Evolutionary conservation across 2,329 filamentous ascomycete species (phyloP).

Genomic region (Hypomyces rosellus): DNA sequence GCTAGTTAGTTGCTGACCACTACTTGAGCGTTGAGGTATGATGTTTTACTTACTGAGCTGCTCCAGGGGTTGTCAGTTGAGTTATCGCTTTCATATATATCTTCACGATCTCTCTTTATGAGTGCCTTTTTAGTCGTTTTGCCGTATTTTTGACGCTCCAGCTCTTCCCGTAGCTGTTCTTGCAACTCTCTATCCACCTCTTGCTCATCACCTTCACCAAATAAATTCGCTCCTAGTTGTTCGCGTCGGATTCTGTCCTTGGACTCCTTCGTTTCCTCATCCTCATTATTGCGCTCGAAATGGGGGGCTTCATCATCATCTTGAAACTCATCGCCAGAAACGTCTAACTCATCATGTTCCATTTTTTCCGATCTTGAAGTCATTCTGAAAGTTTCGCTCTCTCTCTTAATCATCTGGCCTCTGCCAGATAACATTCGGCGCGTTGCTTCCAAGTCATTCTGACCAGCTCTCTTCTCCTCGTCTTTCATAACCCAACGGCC

Average conservation of each 20-base stretch:
- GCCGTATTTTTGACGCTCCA: conserved; percentile 62
- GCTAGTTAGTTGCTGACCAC: conserved; percentile 15
- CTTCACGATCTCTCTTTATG: conserved; percentile 77
- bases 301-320: conserved; percentile 78
- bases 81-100: conserved; percentile 71
- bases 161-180: conserved; percentile 61
- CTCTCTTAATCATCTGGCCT: conserved; percentile 57
- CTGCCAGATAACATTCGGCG: conserved; percentile 44
- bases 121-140: conserved; percentile 76
- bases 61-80: conserved; percentile 39
- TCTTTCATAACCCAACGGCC: conserved; percentile 75
- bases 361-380: conserved; percentile 57
- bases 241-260: conserved; percentile 69
- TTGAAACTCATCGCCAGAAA: conserved; percentile 70
- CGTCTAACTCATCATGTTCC: conserved; percentile 64
- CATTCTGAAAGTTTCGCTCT: conserved; percentile 57
- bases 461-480: conserved; percentile 49
- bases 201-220: conserved; percentile 62
- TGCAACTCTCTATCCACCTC: conserved; percentile 70
- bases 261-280: conserved; percentile 70
- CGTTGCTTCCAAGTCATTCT: conserved; percentile 57
- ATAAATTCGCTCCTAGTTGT: conserved; percentile 82
- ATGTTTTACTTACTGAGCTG: conserved; percentile 27
- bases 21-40: neutral
- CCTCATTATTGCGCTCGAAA: conserved; percentile 71